Percentiles rank a stretch among this genome's conserved stretches.
These are phyloP conservation scores for Ramularia collo-cygni DNA, from an alignment of 2,329 filamentous ascomycete species.

Conservation along the genomic window DNA sequence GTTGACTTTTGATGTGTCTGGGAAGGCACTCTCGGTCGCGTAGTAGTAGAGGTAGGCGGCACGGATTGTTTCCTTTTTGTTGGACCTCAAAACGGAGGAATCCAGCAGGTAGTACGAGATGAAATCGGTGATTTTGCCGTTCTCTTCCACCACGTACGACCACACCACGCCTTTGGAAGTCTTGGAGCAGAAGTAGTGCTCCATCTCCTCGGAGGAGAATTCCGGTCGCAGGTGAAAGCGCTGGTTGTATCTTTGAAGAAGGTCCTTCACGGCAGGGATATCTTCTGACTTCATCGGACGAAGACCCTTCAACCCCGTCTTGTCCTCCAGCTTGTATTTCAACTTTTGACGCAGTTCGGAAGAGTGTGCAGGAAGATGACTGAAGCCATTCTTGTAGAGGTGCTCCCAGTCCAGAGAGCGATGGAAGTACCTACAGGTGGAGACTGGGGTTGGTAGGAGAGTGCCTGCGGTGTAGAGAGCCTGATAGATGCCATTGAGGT, in stretches of 20 bases:
- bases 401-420: conserved; percentile 93
- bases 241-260: conserved; percentile 70
- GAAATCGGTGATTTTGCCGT: conserved; percentile 85
- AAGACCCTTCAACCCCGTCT: conserved; percentile 66
- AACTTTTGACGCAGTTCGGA: conserved; percentile 79
- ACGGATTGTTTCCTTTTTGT: conserved; percentile 67
- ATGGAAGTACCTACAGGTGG: conserved; percentile 92
- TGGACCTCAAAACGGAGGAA: conserved; percentile 79
- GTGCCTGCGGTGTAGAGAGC: conserved; percentile 93
- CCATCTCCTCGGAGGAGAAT: conserved; percentile 71
- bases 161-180: conserved; percentile 77
- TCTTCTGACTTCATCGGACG: conserved; percentile 76
- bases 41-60: conserved; percentile 98
- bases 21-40: conserved; percentile 71
- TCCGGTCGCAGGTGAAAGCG: conserved; percentile 80
- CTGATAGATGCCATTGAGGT: conserved; percentile 80
- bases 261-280: conserved; percentile 63
- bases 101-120: conserved; percentile 95
- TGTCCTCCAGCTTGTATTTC: conserved; percentile 70
- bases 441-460: conserved; percentile 83
- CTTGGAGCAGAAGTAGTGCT: conserved; percentile 80
- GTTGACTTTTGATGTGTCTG: conserved; percentile 28
- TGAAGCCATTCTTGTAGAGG: conserved; percentile 90
- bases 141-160: conserved; percentile 78
- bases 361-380: conserved; percentile 73